Percentiles rank a stretch among this genome's conserved stretches.
phyloP scores from a whole-genome alignment of 108 stramenopile species.

The Skeletonema menzelii region DNA sequence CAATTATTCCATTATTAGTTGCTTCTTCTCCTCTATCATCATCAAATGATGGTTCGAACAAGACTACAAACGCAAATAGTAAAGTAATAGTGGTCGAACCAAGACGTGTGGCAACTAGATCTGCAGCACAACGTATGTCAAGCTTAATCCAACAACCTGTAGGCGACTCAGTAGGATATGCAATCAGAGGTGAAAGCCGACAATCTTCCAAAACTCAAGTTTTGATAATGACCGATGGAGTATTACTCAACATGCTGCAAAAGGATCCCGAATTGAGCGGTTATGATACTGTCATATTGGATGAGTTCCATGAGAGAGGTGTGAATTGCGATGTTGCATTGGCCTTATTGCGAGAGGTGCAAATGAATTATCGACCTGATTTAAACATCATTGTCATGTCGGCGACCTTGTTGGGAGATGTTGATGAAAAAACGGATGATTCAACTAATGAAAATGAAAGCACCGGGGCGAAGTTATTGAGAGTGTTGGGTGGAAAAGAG shows the following conservation, averaged over 20 bases:
- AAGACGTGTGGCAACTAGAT: slow-evolving; percentile 65
- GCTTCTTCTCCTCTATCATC: not conserved
- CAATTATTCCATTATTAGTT: slow-evolving; percentile 52
- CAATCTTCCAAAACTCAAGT: slow-evolving; percentile 38
- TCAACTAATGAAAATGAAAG: not conserved
- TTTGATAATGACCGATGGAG: slow-evolving; percentile 64
- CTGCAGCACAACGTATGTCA: slow-evolving; percentile 67
- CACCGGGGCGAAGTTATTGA: slow-evolving; percentile 39
- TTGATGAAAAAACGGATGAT: not conserved
- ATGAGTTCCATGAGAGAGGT: slow-evolving; percentile 81
- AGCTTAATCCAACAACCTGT: slow-evolving; percentile 32
- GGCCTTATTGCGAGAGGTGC: slow-evolving; percentile 62
- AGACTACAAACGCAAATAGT: too few relatives aligned
- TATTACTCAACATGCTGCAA: slow-evolving; percentile 49
- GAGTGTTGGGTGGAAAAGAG: slow-evolving; percentile 46
- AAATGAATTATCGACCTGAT: slow-evolving; percentile 60
- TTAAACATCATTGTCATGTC: slow-evolving; percentile 65
- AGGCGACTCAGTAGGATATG: slow-evolving; percentile 56
- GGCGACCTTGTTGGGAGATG: slow-evolving; percentile 61
- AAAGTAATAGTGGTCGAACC: slow-evolving; percentile 59
- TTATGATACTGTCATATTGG: slow-evolving; percentile 48
- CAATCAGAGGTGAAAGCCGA: slow-evolving; percentile 56
- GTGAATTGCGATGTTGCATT: slow-evolving; percentile 61
- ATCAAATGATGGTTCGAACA: not conserved
- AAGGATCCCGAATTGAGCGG: slow-evolving; percentile 58